Evolutionary conservation across 1,284 basidiomycete species (phyloP), one percentile per base, ranked within the genome.

Genomic region (Volvariella volvacea): DNA sequence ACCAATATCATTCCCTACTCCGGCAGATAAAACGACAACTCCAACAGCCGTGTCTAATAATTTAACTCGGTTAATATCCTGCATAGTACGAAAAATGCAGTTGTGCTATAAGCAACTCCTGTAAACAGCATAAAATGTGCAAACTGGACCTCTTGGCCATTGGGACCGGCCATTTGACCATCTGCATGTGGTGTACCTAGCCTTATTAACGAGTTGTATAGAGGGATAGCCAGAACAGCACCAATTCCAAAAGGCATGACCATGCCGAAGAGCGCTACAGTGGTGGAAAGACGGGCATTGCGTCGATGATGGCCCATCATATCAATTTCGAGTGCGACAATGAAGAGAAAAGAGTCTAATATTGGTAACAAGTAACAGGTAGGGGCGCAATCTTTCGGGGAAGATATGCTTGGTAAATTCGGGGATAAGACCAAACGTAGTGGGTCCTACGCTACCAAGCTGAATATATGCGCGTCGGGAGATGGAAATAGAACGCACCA

Each of bases 71-170:
- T 84, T 40, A 92, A 68, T 52, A 92, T 91, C 41, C 95, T 85
- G 61, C 94, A 97, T 3, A 98, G 76, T 3, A 99, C 94, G 0
- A 86, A 89, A 61, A 95, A 95, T 0, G 93, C 93, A 0, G 93
- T 97, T 62, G 97, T 97, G 2, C 87, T 85, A 66, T 84, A 92
- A 0, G 92, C 85, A 14, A 95, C 90, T 40, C 92, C 91, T 33
- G 90, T 83, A 64, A 97, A 98, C 36, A 99, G 81, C 73, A 98
- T 80, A 63, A 98, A 98, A 59, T 96, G 78, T 1, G 89, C 84
- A 61, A 89, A 73, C 36, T 80, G 67, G 46, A 86, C 77, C 37
- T 63, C 67, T 0, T 63, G 55, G 52, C 83, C 73, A 36, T 15
- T n/a, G n/a, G 34, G 34, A 16, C 34, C 34, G n/a, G n/a, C 6